These are phyloP conservation scores for Candida endomychidarum DNA, from an alignment of 805 yeast genomes.

Conservation along the genomic window DNA sequence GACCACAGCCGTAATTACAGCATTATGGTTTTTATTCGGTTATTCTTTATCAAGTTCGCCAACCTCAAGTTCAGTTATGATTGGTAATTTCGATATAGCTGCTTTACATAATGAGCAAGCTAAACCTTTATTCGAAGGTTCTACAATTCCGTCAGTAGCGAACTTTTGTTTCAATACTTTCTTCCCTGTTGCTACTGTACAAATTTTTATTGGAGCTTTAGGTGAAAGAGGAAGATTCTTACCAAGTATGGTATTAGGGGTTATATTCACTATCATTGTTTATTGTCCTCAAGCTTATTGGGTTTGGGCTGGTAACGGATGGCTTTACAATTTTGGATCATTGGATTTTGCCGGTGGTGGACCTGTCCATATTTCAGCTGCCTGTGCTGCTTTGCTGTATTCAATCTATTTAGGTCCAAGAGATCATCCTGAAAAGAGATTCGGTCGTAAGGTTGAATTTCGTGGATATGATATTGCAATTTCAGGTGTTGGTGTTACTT, in stretches of 20 bases:
- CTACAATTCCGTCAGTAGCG: conserved; percentile 48
- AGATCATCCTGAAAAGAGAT: conserved; percentile 21
- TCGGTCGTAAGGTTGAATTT: conserved; percentile 21
- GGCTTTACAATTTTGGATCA: conserved; percentile 43
- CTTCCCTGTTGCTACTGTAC: conserved; percentile 50
- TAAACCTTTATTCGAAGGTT: conserved; percentile 43
- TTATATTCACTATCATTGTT: conserved; percentile 42
- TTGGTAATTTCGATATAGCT: conserved; percentile 40
- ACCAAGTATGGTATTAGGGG: conserved; percentile 42
- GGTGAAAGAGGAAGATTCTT: conserved; percentile 45
- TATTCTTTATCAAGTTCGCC: conserved; percentile 44
- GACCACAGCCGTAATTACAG: conserved; percentile 37
- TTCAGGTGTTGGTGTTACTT: conserved; percentile 41
- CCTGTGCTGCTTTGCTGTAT: conserved; percentile 43
- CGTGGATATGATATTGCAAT: conserved; percentile 21
- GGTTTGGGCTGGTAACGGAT: conserved; percentile 49
- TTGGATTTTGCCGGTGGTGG: conserved; percentile 53
- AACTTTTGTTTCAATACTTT: conserved; percentile 45
- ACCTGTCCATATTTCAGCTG: conserved; percentile 48
- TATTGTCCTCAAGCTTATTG: conserved; percentile 48
- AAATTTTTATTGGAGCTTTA: conserved; percentile 45
- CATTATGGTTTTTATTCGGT: conserved; percentile 48
- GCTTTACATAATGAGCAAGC: conserved; percentile 41
- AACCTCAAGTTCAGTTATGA: conserved; percentile 23
- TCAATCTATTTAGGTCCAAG: conserved; percentile 46